phyloP scores from a whole-genome alignment of 495 filamentous ascomycete genomes.

The Aspergillus avenaceus region DNA sequence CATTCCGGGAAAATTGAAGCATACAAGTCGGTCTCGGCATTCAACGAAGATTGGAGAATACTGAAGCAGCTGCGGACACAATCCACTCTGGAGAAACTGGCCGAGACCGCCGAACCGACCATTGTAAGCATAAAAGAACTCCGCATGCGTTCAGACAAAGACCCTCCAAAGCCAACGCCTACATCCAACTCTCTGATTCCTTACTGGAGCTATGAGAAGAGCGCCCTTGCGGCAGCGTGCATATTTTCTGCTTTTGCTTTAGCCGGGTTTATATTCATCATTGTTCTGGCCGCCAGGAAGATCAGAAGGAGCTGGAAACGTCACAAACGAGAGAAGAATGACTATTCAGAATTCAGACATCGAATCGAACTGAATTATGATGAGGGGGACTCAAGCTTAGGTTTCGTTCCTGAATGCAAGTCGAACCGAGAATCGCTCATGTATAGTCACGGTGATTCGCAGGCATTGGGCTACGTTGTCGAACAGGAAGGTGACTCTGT shows the following conservation, averaged over 20 bases:
- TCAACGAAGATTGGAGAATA: not conserved
- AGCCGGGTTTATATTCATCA: conserved; percentile 12
- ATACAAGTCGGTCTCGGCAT: not conserved
- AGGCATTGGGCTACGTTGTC: conserved; percentile 8
- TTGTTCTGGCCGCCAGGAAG: conserved; percentile 10
- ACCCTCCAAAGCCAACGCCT: not conserved
- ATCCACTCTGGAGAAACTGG: not conserved
- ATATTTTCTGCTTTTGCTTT: conserved; percentile 12
- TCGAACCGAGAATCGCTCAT: conserved; percentile 11
- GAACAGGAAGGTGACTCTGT: conserved; percentile 11
- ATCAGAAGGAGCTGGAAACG: conserved; percentile 7
- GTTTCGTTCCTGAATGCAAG: not conserved
- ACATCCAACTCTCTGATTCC: conserved; percentile 5
- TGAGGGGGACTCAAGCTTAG: not conserved
- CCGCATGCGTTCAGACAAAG: not conserved
- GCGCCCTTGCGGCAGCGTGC: conserved; percentile 16
- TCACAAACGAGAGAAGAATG: conserved; percentile 1
- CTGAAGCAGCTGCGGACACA: not conserved
- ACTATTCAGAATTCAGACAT: conserved; percentile 12
- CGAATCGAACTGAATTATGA: not conserved
- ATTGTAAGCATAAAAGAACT: not conserved
- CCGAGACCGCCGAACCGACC: not conserved
- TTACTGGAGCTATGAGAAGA: conserved; percentile 17
- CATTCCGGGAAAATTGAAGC: too few species aligned
- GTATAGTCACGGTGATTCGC: conserved; percentile 8